Conservation (phyloP, 2,329 filamentous ascomycete genomes). For the Aureobasidium sp. region DNA sequence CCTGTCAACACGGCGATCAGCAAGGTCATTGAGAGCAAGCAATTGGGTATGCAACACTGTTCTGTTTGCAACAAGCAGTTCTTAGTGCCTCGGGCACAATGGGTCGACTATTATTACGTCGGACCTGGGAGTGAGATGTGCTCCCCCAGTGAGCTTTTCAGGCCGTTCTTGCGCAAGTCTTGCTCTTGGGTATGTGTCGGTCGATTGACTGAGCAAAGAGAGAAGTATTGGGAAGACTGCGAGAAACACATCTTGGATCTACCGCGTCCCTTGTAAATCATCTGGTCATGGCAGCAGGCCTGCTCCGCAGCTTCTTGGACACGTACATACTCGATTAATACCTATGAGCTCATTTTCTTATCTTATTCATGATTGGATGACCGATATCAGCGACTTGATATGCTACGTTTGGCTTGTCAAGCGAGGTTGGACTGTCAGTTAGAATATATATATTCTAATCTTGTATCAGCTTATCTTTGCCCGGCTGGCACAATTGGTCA, state of each 20-base stretch:
- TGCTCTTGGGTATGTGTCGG: slow-evolving; percentile 25
- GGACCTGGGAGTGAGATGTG: slow-evolving; percentile 7
- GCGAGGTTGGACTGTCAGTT: no score
- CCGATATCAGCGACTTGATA: background rate
- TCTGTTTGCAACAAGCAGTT: slow-evolving; percentile 23
- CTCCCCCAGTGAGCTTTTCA: slow-evolving; percentile 18
- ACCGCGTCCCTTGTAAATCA: background rate
- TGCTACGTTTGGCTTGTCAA: no score
- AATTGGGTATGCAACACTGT: slow-evolving; percentile 23
- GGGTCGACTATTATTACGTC: slow-evolving; percentile 28
- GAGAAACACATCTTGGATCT: background rate
- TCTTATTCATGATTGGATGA: background rate
- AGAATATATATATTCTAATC: no score
- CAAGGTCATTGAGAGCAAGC: slow-evolving; percentile 13
- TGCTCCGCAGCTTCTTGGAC: background rate
- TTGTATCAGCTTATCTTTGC: background rate
- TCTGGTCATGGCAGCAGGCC: background rate
- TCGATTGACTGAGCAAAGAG: background rate
- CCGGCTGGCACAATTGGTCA: slow-evolving; percentile 12
- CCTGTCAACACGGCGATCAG: slow-evolving; percentile 18
- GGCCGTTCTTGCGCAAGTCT: slow-evolving; percentile 25
- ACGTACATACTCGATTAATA: background rate
- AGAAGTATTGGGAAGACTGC: background rate
- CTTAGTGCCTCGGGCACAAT: slow-evolving; percentile 25
- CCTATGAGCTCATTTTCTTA: background rate